phyloP scores from a whole-genome alignment of 441 rosid species.

The Erysimum cheiri region DNA sequence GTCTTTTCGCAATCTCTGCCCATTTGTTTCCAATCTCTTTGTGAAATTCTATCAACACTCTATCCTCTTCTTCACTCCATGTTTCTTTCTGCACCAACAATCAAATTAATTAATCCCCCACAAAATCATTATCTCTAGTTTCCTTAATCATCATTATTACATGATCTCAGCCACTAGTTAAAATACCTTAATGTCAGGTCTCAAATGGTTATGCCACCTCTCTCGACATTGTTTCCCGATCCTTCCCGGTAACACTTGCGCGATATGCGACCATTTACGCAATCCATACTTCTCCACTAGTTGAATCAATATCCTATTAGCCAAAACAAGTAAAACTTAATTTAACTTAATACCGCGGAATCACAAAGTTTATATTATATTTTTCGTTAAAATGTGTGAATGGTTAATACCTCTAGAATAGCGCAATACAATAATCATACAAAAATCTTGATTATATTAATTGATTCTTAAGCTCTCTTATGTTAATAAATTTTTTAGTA shows the following conservation, averaged over 20 bases:
- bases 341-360: not conserved
- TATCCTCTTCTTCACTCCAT: conserved; percentile 96
- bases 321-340: not conserved
- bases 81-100: conserved; percentile 67
- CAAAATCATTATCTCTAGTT: not conserved
- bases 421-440: not conserved
- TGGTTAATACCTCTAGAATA: not conserved
- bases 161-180: conserved; percentile 4
- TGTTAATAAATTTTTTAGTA: not conserved
- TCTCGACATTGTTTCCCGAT: conserved; percentile 97
- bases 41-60: conserved; percentile 73
- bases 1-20: conserved; percentile 94
- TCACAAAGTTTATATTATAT: not conserved
- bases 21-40: conserved; percentile 89
- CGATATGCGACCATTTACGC: conserved; percentile 90
- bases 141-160: conserved; percentile 9
- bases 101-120: not conserved
- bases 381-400: not conserved
- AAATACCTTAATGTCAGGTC: conserved; percentile 85
- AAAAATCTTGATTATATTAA: conserved; percentile 10
- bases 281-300: conserved; percentile 75
- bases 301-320: conserved; percentile 59
- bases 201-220: conserved; percentile 95
- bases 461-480: not conserved
- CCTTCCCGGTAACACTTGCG: conserved; percentile 83